A percentile compares a stretch with the other conserved stretches of the same genome.
These are phyloP conservation scores for Quercus suber DNA, from an alignment of 306 rosid species.

Conservation along the genomic window DNA sequence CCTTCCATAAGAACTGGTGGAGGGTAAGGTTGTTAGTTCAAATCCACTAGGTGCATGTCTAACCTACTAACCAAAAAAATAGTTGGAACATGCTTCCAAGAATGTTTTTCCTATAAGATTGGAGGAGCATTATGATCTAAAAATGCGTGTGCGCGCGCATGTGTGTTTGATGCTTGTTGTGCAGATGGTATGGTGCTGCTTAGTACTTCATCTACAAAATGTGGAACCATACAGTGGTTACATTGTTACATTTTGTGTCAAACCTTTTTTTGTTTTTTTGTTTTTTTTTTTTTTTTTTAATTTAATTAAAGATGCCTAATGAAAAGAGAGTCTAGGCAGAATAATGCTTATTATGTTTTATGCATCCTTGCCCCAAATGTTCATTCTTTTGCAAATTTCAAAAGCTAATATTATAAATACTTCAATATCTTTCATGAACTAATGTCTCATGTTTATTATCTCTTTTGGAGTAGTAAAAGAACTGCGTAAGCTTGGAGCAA, in stretches of 20 bases:
- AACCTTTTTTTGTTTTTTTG: neutral
- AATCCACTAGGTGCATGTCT: too few species aligned
- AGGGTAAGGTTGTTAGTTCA: too few species aligned
- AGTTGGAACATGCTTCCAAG: neutral
- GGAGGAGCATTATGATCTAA: neutral
- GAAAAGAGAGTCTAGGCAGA: neutral
- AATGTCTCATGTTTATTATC: neutral
- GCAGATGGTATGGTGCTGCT: neutral
- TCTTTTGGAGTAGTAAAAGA: constrained; percentile 30
- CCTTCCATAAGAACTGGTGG: too few species aligned
- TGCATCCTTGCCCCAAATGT: neutral
- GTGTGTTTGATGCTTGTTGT: neutral
- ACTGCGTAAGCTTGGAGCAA: constrained; percentile 34
- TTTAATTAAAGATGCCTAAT: neutral
- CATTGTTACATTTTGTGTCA: neutral
- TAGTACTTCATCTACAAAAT: neutral
- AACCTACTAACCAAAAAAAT: too few species aligned
- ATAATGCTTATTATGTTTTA: neutral
- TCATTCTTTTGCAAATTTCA: neutral
- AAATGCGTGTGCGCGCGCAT: fast-evolving
- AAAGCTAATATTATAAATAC: neutral
- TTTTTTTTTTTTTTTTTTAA: neutral
- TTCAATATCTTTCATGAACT: neutral
- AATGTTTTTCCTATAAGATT: neutral
- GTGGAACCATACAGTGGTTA: neutral